Evolutionary conservation across 306 rosid species (phyloP), one percentile per base, ranked within the genome.

Genomic region (Dryas drummondii): DNA sequence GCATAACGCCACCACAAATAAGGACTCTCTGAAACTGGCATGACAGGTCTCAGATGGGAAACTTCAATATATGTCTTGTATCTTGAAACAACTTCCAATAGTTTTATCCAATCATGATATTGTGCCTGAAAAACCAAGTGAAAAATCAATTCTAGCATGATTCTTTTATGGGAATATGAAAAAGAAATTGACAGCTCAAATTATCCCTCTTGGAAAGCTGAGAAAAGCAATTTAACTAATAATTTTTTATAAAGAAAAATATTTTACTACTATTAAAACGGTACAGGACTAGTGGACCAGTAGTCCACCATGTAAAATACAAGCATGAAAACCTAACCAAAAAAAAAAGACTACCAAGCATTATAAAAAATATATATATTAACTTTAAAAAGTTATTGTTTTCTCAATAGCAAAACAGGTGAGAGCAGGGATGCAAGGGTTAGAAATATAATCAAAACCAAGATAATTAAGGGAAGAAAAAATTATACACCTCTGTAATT

Each of bases 1-100:
- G 97, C 99, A 85, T 88, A 92, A 73, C 76, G 89, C 99, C 97
- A 94, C 99, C 97, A 94, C 83, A 90, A 67, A 70, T 17, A 19
- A 55, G 88, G 91, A 80, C 81, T 84, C 76, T 75, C 85, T 45
- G 90, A 86, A 70, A 92, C 85, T 80, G 99, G 81, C 70, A 86
- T 80, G 61, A 82, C 59, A 62, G 99, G 99, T 76, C 97, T 86
- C 71, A 94, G 81, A 86, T 94, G 97, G 76, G 92, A 89, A 81
- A 92, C 84, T 71, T 87, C 99, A 84, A 92, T 83, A 70, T 89
- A 86, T 67, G 82, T 83, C 86, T 87, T 92, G 87, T 87, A 90
- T 79, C 97, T 88, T 47, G 99, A 92, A 77, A 92, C 83, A 66
- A 86, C 96, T 89, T 94, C 99, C 83, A 94, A 71, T 26, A 94